phyloP scores from a whole-genome alignment of 352 stramenopile species.

The Pelagophyceae sp. region DNA sequence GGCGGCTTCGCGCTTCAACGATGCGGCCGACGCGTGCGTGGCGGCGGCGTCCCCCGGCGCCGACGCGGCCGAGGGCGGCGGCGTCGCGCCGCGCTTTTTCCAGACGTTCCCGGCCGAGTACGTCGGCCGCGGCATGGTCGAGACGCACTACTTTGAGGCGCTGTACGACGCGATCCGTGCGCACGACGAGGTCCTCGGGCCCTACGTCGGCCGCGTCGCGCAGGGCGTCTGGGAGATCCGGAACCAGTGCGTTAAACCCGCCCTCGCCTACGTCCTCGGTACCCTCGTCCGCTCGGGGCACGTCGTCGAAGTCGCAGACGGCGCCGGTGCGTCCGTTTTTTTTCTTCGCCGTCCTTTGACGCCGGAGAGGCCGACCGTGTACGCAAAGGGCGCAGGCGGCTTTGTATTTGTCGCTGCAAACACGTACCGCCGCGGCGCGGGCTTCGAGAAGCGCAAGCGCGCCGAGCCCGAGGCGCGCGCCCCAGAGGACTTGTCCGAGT shows the following conservation, averaged over 20 bases:
- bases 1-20: neutral
- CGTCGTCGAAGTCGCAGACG: neutral
- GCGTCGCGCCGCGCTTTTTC: neutral
- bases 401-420: neutral
- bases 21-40: neutral
- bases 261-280: neutral
- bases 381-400: neutral
- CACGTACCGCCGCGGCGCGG: neutral
- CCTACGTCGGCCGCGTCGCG: neutral
- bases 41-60: neutral
- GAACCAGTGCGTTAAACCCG: neutral
- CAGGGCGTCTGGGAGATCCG: neutral
- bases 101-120: neutral
- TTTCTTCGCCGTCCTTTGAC: no score
- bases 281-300: neutral
- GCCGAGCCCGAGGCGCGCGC: neutral
- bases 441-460: neutral
- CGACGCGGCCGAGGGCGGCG: neutral
- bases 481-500: neutral
- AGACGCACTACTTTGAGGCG: conserved; percentile 5
- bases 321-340: neutral
- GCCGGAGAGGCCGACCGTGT: neutral
- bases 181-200: no score
- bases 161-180: neutral
- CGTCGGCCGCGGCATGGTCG: neutral